Conservation (phyloP, 129 eudicot genomes). For the Saussurea involucrata region DNA sequence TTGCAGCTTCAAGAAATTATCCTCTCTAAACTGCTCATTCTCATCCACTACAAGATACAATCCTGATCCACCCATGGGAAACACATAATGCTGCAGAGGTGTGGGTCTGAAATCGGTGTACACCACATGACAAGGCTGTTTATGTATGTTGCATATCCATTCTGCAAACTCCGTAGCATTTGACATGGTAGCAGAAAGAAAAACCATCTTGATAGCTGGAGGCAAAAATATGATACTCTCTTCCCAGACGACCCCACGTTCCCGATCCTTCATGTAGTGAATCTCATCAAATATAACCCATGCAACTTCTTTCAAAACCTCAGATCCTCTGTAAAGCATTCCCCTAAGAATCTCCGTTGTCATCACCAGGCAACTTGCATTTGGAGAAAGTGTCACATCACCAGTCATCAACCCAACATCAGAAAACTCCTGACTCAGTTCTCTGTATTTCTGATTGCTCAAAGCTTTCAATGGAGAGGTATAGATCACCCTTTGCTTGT, state of each 20-base stretch:
- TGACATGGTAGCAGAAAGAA: constrained; percentile 96
- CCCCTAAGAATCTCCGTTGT: constrained; percentile 95
- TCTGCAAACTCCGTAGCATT: constrained; percentile 99
- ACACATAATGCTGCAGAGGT: constrained; percentile 93
- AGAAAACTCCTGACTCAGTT: constrained; percentile 82
- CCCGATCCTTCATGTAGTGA: constrained; percentile 97
- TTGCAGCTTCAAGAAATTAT: constrained; percentile 74
- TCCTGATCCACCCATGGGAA: constrained; percentile 94
- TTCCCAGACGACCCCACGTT: constrained; percentile 98
- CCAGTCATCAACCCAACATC: constrained; percentile 99
- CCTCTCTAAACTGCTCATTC: constrained; percentile 95
- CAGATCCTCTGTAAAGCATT: constrained; percentile 96
- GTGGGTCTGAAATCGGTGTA: constrained; percentile 97
- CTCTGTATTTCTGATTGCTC: constrained; percentile 94
- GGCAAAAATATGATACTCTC: constrained; percentile 94
- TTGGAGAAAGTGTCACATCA: constrained; percentile 86
- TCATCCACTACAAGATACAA: constrained; percentile 94
- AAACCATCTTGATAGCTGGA: constrained; percentile 93
- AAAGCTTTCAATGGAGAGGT: constrained; percentile 95
- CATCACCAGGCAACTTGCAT: constrained; percentile 95
- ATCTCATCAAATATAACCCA: constrained; percentile 99
- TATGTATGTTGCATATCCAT: constrained; percentile 95
- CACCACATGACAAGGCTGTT: constrained; percentile 98
- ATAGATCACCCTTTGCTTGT: constrained; percentile 89
- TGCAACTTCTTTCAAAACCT: constrained; percentile 94